A percentile compares a stretch with the other conserved stretches of the same genome.
Conservation (phyloP, 1,284 basidiomycete species). For the Sanguinoderma infundibulare region DNA sequence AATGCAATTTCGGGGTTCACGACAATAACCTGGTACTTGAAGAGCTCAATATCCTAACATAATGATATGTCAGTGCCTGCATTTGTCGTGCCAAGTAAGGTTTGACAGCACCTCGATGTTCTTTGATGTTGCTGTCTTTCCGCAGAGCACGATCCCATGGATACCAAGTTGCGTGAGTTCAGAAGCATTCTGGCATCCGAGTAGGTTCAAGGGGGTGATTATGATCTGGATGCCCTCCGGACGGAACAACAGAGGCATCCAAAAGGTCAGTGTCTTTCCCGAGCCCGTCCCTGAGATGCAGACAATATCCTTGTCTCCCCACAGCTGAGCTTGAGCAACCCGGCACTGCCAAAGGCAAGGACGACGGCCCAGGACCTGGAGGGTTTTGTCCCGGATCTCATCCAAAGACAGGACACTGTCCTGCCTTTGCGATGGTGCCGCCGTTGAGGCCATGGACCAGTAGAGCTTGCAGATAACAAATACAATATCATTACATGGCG, state of each 20-base stretch:
- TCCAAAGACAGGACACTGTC: conserved; percentile 6
- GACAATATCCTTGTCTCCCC: conserved; percentile 24
- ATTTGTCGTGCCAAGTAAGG: no score
- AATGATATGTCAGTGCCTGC: no score
- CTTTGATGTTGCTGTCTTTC: conserved; percentile 22
- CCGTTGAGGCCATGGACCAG: not conserved
- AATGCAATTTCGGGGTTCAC: conserved; percentile 40
- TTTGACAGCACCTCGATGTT: conserved; percentile 23
- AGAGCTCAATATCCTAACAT: conserved; percentile 23
- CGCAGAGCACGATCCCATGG: conserved; percentile 27
- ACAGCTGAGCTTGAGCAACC: conserved; percentile 12
- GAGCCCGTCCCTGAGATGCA: conserved; percentile 31
- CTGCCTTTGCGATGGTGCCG: not conserved
- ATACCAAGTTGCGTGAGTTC: conserved; percentile 22
- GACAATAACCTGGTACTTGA: conserved; percentile 34
- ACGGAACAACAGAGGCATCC: conserved; percentile 35
- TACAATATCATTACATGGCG: no score
- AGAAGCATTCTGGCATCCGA: conserved; percentile 30
- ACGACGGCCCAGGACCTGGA: not conserved
- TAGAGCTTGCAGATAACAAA: no score
- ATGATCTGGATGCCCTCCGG: conserved; percentile 31
- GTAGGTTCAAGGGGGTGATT: conserved; percentile 34
- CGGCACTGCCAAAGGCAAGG: conserved; percentile 29
- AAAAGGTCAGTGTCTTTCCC: conserved; percentile 38
- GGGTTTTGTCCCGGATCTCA: conserved; percentile 3